Conservation (phyloP, 225 moss, liverwort and hornwort genomes). For the Lunularia cruciata region DNA sequence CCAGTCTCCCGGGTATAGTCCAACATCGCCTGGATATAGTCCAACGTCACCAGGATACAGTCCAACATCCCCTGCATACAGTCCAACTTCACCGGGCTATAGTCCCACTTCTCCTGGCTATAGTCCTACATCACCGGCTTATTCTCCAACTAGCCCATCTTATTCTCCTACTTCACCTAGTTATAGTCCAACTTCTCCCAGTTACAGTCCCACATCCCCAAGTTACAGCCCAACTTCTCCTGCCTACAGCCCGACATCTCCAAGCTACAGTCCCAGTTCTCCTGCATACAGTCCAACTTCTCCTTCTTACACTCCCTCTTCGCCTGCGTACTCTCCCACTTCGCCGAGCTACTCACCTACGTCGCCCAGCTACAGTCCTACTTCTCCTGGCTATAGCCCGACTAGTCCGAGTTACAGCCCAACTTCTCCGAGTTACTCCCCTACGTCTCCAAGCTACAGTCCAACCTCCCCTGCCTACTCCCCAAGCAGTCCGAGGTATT, state of each 20-base stretch:
- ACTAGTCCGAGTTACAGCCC: slow-evolving; percentile 86
- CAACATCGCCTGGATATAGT: slow-evolving; percentile 75
- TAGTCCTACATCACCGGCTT: slow-evolving; percentile 80
- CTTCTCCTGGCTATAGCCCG: slow-evolving; percentile 84
- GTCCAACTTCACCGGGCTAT: slow-evolving; percentile 73
- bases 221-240: slow-evolving; percentile 62
- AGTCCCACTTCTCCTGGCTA: slow-evolving; percentile 87
- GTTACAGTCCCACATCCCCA: slow-evolving; percentile 82
- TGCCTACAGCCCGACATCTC: slow-evolving; percentile 71
- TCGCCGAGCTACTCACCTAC: slow-evolving; percentile 85
- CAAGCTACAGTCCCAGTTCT: slow-evolving; percentile 65
- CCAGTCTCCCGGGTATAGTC: slow-evolving; percentile 86
- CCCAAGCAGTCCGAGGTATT: slow-evolving; percentile 83
- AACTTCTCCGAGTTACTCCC: slow-evolving; percentile 70
- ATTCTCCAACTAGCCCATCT: slow-evolving; percentile 72
- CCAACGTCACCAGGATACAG: slow-evolving; percentile 77
- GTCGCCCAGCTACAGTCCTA: slow-evolving; percentile 87
- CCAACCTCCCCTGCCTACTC: slow-evolving; percentile 70
- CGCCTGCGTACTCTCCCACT: slow-evolving; percentile 77
- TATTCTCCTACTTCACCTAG: slow-evolving; percentile 84
- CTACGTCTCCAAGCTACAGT: slow-evolving; percentile 77
- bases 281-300: slow-evolving; percentile 85
- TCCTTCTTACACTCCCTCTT: slow-evolving; percentile 80
- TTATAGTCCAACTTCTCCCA: slow-evolving; percentile 74
- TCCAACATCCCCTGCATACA: slow-evolving; percentile 74